Percentiles rank a stretch among this genome's conserved stretches.
These are phyloP conservation scores for Penicillium decumbens DNA, from an alignment of 2,329 filamentous ascomycete genomes.

Conservation along the genomic window DNA sequence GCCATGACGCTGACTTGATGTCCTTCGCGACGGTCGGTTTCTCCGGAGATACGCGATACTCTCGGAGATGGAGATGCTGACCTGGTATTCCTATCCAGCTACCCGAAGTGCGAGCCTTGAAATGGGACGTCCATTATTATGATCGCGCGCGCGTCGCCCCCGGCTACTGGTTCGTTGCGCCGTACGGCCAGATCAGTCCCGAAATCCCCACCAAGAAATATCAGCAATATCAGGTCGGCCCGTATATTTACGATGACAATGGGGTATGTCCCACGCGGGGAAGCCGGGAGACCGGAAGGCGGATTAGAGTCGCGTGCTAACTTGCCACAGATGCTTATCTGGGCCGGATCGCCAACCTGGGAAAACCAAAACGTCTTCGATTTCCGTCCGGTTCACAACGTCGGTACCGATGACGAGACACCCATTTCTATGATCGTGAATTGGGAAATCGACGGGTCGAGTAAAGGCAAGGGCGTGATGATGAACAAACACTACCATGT, in stretches of 20 bases:
- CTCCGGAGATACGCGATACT: background rate
- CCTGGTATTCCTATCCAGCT: slow-evolving; percentile 18
- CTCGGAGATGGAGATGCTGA: no score
- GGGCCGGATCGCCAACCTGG: slow-evolving; percentile 46
- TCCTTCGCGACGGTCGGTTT: slow-evolving; percentile 34
- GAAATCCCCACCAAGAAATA: slow-evolving; percentile 24
- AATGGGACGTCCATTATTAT: slow-evolving; percentile 25
- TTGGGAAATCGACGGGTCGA: slow-evolving; percentile 29
- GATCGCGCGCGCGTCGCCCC: slow-evolving; percentile 30
- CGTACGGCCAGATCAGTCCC: slow-evolving; percentile 34
- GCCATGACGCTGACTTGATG: slow-evolving; percentile 31
- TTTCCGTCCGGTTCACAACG: slow-evolving; percentile 44
- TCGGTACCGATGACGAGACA: slow-evolving; percentile 35
- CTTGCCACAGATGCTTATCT: slow-evolving; percentile 41
- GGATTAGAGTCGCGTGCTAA: background rate
- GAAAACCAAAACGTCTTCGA: slow-evolving; percentile 48
- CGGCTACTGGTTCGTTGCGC: slow-evolving; percentile 48
- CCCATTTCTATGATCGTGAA: slow-evolving; percentile 48
- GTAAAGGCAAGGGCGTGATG: slow-evolving; percentile 47
- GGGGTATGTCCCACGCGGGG: slow-evolving; percentile 28
- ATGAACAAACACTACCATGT: slow-evolving; percentile 47
- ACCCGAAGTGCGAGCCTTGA: slow-evolving; percentile 28
- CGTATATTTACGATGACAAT: slow-evolving; percentile 49
- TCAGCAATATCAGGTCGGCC: slow-evolving; percentile 44
- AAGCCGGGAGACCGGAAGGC: background rate